Conservation (phyloP, 2,329 filamentous ascomycete genomes). For the Diaporthe amygdali region DNA sequence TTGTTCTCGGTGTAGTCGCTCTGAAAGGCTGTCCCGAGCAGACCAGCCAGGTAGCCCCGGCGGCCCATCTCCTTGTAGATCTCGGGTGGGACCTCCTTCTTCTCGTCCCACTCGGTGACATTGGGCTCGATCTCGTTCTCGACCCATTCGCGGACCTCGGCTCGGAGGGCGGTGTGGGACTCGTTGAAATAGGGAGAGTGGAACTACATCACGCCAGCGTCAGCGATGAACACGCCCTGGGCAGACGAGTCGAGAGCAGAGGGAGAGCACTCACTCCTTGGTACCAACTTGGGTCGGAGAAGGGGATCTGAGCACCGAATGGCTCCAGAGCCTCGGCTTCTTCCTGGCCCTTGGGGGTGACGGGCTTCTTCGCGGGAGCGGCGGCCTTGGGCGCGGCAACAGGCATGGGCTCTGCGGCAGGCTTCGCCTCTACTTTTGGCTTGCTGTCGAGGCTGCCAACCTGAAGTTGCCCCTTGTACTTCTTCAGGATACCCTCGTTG, state of each 20-base stretch:
- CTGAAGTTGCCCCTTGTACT: conserved; percentile 78
- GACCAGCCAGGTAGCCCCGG: conserved; percentile 89
- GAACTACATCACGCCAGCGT: conserved; percentile 61
- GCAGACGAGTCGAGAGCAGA: not conserved
- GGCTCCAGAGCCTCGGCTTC: conserved; percentile 79
- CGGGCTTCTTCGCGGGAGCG: conserved; percentile 35
- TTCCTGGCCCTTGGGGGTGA: conserved; percentile 42
- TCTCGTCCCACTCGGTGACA: conserved; percentile 96
- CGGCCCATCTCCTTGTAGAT: conserved; percentile 97
- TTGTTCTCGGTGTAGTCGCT: conserved; percentile 72
- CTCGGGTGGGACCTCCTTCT: conserved; percentile 82
- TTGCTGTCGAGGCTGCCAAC: conserved; percentile 90
- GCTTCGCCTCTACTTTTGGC: conserved; percentile 60
- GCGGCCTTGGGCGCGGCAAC: conserved; percentile 54
- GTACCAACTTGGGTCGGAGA: conserved; percentile 93
- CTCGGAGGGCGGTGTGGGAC: conserved; percentile 87
- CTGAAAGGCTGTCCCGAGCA: conserved; percentile 85
- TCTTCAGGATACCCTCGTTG: conserved; percentile 87
- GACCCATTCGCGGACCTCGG: conserved; percentile 91
- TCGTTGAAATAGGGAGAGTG: conserved; percentile 97
- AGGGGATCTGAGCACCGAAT: conserved; percentile 87
- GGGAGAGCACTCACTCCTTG: conserved; percentile 70
- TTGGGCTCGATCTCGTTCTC: conserved; percentile 88
- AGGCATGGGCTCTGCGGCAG: conserved; percentile 58
- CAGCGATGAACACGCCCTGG: not conserved